Base-by-base conservation (phyloP, 2,329 filamentous ascomycete genomes). In the Shiraia bambusicola region DNA sequence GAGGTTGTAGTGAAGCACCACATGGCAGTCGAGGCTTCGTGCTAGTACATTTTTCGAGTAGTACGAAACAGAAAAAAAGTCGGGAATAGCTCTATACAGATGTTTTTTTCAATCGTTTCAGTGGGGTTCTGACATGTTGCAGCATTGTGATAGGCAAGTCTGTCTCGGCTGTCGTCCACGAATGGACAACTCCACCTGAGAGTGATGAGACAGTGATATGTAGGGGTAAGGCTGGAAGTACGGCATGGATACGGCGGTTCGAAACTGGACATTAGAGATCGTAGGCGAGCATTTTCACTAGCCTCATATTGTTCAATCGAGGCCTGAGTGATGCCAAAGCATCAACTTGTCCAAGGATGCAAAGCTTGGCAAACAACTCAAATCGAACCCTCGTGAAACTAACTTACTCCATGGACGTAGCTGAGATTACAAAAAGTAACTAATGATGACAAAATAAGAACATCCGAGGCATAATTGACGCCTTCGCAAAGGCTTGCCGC, bases 341-440 rank as follows among this genome's bases (percentile, higher is more conserved):
- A 55, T 54, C 46, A 42, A 29, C 42, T 31, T 49, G 50, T 44
- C 44, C 41, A 39, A 38, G 34, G 44, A 41, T 6, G 29, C 10
- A 48, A 54, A 53, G 56, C 60, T 63, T 65, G 55, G 58, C 56
- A 32, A 28, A 29, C 32, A 52, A 50, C 51, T 54, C 46, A 47
- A 54, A 47, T 44, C 12, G 27, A 49, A 36, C 40, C 36, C 43
- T 50, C 15, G 42, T 61, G 58, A 61, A 56, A 56, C 56, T 28
- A n/a, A n/a, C n/a, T n/a, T n/a, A n/a, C n/a, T n/a, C n/a, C n/a
- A n/a, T n/a, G 19, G 40, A 42, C 40, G 45, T 48, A 47, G 49
- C 52, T 52, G 46, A 48, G 48, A 40, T 29, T 36, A 31, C 37
- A 24, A 33, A 39, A 9, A 34, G 45, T 22, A 27, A 51, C 42